Base-by-base conservation (phyloP, 176 grass and related monocot genomes). In the Musa acuminata region DNA sequence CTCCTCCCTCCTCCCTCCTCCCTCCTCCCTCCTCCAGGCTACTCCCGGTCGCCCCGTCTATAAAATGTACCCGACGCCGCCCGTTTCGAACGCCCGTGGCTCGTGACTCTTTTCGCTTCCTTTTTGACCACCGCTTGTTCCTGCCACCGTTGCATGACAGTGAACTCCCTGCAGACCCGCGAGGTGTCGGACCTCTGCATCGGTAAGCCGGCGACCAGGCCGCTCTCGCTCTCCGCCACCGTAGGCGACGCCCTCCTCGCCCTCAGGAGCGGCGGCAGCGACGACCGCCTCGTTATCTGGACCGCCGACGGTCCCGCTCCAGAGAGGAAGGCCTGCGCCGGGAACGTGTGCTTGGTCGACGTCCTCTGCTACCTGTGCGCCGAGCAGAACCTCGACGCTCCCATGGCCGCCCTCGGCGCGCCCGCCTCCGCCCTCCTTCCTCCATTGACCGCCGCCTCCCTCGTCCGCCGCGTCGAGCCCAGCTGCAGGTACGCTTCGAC, bases 101-200 rank as follows among this genome's bases (percentile, higher is more conserved):
- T 35, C 29, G 29, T 35, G 3, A 35, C 29, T 5, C 29, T 4
- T 5, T 35, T 35, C 29, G 29, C 29, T 35, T 35, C 29, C 29
- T 0, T 35, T 0, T 35, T 35, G 3, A 35, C 3, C 0, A 35
- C 29, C 29, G 3, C 3, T 35, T 35, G 3, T 35, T 35, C 29
- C 29, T 5, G 16, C 57, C 16, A 9, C 11, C 2, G 64, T 62
- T 73, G 72, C 78, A 92, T 92, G 92, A 85, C 84, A 53, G 62
- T 74, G 74, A 74, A 43, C 55, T 66, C 82, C 51, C 49, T 72
- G n/a, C 62, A 90, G 35, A 43, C 49, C 77, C 67, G 73, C 8
- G 75, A 86, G 49, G 87, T 96, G 29, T 92, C 85, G 1, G 92
- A 96, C 69, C 83, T 96, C 76, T 96, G 93, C 87, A 90, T 96